phyloP scores from a whole-genome alignment of 2,329 filamentous ascomycete genomes.

The Ceratocystiopsis sp. region DNA sequence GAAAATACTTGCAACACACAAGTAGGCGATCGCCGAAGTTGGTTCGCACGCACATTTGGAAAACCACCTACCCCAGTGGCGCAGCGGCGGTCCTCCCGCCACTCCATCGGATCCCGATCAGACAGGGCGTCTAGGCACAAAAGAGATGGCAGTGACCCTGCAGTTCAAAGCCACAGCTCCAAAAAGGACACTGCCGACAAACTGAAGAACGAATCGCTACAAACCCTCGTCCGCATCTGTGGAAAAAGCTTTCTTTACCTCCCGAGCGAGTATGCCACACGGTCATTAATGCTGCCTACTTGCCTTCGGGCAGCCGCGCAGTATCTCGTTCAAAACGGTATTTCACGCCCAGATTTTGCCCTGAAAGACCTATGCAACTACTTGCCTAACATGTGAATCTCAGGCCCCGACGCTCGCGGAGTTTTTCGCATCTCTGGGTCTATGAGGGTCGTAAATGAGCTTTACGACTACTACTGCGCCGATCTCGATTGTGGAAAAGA shows the following conservation, averaged over 20 bases:
- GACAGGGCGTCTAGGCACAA: constrained; percentile 22
- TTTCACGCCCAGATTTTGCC: neutral
- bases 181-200: constrained; percentile 7
- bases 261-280: constrained; percentile 39
- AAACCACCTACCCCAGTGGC: constrained; percentile 12
- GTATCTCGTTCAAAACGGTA: constrained; percentile 42
- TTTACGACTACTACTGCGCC: constrained; percentile 48
- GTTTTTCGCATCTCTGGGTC: constrained; percentile 49
- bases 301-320: constrained; percentile 51
- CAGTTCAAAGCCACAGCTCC: constrained; percentile 9
- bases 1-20: neutral
- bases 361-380: too few relatives aligned
- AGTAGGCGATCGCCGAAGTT: constrained; percentile 10
- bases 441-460: constrained; percentile 31
- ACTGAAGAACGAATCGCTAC: constrained; percentile 33
- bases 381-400: too few relatives aligned
- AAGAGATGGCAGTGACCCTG: constrained; percentile 39
- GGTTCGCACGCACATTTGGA: constrained; percentile 18
- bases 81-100: constrained; percentile 5
- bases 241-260: constrained; percentile 46
- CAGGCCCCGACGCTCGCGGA: constrained; percentile 31
- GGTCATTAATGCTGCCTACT: constrained; percentile 42
- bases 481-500: constrained; percentile 26
- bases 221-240: constrained; percentile 43
- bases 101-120: constrained; percentile 13